phyloP scores from a whole-genome alignment of 2,329 filamentous ascomycete species.

The Pestalotiopsis sp. region DNA sequence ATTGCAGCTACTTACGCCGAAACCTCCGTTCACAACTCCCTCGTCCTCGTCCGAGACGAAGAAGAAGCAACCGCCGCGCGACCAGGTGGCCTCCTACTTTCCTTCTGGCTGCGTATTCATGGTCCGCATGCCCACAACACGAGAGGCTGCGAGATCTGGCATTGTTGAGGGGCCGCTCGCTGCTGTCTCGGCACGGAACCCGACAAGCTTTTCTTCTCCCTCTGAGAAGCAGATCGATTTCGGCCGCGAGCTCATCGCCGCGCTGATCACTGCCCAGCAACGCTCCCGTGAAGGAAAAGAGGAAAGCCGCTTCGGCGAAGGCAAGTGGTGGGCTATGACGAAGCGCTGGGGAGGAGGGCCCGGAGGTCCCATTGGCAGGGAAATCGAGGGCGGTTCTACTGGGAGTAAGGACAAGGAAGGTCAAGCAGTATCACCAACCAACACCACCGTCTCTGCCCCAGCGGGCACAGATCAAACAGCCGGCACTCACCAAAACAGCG shows the following conservation, averaged over 20 bases:
- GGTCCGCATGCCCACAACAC: conserved; percentile 61
- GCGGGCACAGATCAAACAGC: neutral
- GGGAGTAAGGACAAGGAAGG: conserved; percentile 47
- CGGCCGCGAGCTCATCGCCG: conserved; percentile 61
- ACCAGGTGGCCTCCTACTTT: conserved; percentile 49
- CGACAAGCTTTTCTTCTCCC: conserved; percentile 48
- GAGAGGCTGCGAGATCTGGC: conserved; percentile 61
- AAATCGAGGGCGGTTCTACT: conserved; percentile 51
- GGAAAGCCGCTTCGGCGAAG: conserved; percentile 60
- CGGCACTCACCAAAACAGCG: neutral
- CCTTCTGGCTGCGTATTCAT: conserved; percentile 62
- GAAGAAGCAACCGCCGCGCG: neutral
- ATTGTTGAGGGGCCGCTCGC: conserved; percentile 65
- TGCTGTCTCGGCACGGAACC: conserved; percentile 60
- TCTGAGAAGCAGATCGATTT: conserved; percentile 65
- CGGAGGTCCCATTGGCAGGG: conserved; percentile 65
- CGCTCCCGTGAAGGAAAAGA: conserved; percentile 58
- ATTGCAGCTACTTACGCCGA: conserved; percentile 49
- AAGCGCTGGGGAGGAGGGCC: conserved; percentile 65
- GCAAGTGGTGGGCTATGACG: conserved; percentile 63
- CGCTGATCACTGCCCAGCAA: conserved; percentile 66
- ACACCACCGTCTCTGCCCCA: neutral
- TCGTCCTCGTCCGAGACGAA: neutral
- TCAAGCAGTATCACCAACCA: neutral
- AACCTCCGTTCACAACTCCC: neutral